These are phyloP conservation scores for Pelargonium exstipulatum DNA, from an alignment of 441 rosid species.

Conservation along the genomic window DNA sequence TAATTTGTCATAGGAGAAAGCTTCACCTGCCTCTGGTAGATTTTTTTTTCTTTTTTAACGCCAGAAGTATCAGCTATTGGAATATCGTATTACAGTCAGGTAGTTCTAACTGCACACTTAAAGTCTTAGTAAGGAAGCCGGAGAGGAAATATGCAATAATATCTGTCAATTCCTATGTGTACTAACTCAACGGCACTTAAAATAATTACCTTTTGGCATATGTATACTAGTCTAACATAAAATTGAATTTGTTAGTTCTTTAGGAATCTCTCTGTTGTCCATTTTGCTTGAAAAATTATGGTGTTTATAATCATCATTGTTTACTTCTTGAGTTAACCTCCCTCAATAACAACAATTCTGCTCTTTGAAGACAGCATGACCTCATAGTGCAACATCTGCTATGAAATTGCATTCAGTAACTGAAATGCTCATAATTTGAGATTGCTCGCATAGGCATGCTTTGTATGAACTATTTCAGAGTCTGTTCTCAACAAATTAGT, in stretches of 20 bases:
- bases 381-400: neutral
- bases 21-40: neutral
- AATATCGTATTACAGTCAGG: neutral
- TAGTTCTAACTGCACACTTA: neutral
- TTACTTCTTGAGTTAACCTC: neutral
- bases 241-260: neutral
- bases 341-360: neutral
- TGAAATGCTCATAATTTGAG: too few relatives aligned
- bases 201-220: neutral
- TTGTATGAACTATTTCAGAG: too few relatives aligned
- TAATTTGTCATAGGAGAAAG: neutral
- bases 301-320: too few relatives aligned
- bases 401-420: neutral
- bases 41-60: neutral
- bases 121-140: neutral
- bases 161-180: neutral
- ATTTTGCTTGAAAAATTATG: too few relatives aligned
- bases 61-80: neutral
- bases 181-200: neutral
- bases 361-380: neutral
- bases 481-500: neutral
- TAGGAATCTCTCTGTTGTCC: neutral
- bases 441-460: too few relatives aligned
- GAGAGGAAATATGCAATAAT: neutral
- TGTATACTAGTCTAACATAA: neutral